A percentile compares a stretch with the other conserved stretches of the same genome.
These are phyloP conservation scores for Trametes cingulata DNA, from an alignment of 768 basidiomycete species.

Conservation along the genomic window DNA sequence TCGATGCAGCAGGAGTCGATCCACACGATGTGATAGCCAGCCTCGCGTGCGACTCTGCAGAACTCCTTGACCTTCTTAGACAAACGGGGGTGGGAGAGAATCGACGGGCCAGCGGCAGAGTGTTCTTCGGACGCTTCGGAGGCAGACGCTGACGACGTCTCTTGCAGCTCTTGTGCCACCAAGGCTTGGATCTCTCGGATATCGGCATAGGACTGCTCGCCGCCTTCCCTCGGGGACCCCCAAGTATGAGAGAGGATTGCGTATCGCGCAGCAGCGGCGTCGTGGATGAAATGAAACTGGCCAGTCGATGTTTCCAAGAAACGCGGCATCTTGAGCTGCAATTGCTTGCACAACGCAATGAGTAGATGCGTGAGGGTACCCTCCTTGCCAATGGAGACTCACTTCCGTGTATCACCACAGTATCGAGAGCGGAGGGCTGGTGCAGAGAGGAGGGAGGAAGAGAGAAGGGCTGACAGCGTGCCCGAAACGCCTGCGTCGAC, in stretches of 20 bases:
- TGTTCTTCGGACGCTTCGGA: too few species aligned
- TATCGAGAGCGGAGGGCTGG: too few species aligned
- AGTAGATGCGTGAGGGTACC: too few species aligned
- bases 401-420: too few species aligned
- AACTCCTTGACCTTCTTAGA: not conserved
- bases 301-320: not conserved
- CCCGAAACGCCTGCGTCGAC: too few species aligned
- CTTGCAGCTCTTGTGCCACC: not conserved
- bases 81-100: not conserved
- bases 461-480: too few species aligned
- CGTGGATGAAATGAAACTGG: not conserved
- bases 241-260: slow-evolving; percentile 1
- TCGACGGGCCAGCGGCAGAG: too few species aligned
- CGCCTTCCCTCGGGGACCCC: not conserved
- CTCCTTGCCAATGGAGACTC: too few species aligned
- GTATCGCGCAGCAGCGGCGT: not conserved
- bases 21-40: not conserved
- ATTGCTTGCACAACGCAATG: too few species aligned
- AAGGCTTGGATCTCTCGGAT: not conserved
- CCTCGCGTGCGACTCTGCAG: not conserved
- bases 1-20: too few species aligned
- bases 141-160: too few species aligned
- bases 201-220: slow-evolving; percentile 2
- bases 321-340: not conserved
- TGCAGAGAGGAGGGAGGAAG: too few species aligned